A percentile compares a stretch with the other conserved stretches of the same genome.
Conservation (phyloP, 2,329 filamentous ascomycete genomes). For the Pseudogymnoascus sp. region DNA sequence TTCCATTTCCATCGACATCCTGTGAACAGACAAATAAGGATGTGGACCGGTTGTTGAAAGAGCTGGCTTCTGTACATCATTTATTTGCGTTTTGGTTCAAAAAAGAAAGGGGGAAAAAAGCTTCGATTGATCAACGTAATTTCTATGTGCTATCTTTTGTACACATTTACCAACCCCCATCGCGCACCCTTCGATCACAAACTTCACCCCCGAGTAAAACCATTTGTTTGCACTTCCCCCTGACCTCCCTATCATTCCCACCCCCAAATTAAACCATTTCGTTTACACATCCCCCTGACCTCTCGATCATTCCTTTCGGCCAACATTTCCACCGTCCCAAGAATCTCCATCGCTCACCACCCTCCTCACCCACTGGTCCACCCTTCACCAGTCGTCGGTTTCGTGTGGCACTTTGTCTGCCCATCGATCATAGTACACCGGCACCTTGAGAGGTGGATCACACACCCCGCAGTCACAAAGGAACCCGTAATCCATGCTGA, state of each 20-base stretch:
- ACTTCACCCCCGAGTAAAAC: not conserved
- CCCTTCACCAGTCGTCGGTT: not conserved
- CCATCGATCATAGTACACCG: not conserved
- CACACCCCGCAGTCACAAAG: slow-evolving; percentile 46
- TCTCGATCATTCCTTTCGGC: too few relatives aligned
- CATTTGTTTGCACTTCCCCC: not conserved
- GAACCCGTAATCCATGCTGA: slow-evolving; percentile 46
- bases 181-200: not conserved
- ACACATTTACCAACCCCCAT: not conserved
- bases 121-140: not conserved
- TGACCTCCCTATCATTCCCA: not conserved
- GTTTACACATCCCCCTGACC: not conserved
- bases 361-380: not conserved
- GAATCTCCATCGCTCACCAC: not conserved
- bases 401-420: not conserved
- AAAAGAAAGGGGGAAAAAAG: not conserved
- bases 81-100: not conserved
- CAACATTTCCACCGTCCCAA: not conserved
- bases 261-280: not conserved
- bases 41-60: not conserved
- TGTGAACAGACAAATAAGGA: too few relatives aligned
- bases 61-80: not conserved
- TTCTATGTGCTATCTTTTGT: not conserved
- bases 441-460: not conserved
- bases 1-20: too few relatives aligned